Base-by-base conservation (phyloP, 1,284 basidiomycete genomes). In the Ustilago tritici region DNA sequence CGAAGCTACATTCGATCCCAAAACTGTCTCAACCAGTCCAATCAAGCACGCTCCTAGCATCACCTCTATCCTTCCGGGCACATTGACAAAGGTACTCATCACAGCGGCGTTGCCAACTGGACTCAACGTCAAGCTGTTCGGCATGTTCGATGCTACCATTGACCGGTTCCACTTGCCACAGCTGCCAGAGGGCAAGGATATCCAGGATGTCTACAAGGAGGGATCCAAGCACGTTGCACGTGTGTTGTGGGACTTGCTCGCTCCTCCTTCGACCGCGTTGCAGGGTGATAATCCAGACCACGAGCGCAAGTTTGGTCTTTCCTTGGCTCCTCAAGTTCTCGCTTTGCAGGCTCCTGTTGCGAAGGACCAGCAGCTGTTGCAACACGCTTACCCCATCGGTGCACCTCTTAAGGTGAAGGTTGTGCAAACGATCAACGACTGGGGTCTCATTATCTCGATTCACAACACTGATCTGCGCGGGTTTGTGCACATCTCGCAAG, bases 131-230 rank as follows among this genome's bases (percentile, higher is more conserved):
- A 95, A 96, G 87, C 89, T 98, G 23, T 90, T 95, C 36, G 96
- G 95, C 2, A 96, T 94, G 87, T 98, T 95, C 86, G 92, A 95
- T 57, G 96, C 94, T 35, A 96, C 95, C 0, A 90, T 95, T 58
- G 95, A 98, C 84, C 88, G 91, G 50, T 90, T 92, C 71, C 95
- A 99, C 87, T 88, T 98, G 23, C 89, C 89, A 3, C 61, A 65
- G 50, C 54, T 83, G 35, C 70, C 77, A 4, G 70, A 73, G 47
- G 82, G 76, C 52, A 82, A 83, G 53, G 87, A 77, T 35, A 74
- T 74, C n/a, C 61, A 60, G 19, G 76, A 82, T 32, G 65, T 75
- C n/a, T 80, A 86, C 82, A 14, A 91, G 93, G 86, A 97, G 94
- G 88, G 88, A 84, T 65, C 72, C 85, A 82, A 89, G 87, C 83